Base-by-base conservation (phyloP, 495 filamentous ascomycete genomes). In the Aspergillus nidulans region DNA sequence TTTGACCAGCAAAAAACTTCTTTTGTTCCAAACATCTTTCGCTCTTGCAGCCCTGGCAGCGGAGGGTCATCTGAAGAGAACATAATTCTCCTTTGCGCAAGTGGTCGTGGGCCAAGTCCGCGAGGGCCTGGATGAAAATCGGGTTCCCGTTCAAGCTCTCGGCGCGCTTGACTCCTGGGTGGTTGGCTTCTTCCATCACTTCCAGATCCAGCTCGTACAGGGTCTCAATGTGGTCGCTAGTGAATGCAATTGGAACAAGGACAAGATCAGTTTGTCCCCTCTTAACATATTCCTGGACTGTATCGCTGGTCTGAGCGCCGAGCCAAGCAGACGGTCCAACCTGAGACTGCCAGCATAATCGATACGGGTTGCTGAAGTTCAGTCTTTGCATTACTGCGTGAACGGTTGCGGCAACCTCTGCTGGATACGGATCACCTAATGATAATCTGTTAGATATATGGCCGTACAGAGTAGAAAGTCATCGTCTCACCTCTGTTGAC, bases 191-290 rank as follows among this genome's bases (percentile, higher is more conserved):
- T 28, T 90, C 86, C 64, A 97, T 97, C 32, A 99, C 89, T 69
- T 99, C 95, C 56, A 91, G 79, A 65, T 99, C 95, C 44, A 99
- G 77, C 74, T 99, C 95, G 66, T 87, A 96, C 2, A 99, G 78
- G 2, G 95, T 99, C 71, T 99, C 95, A 60, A 99, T 99, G 63
- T 99, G 95, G 62, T 99, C 95, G 47, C 89, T 94, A 1, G 95
- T 99, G 65, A 99, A 99, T 9, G 95, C 95, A 54, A 99, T 94
- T 1, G 95, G 95, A 55, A 99, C 91, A 3, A 99, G 78, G 6
- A 97, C 77, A 25, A 99, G 75, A 63, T 99, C 90, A 25, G 86
- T 92, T 65, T 96, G 87, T 2, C 91, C 92, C 66, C 94, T 90
- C 63, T 88, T 84, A 51, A 97, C 86, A 63, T 96, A 96, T 30